Base-by-base conservation (phyloP, 1,284 basidiomycete species). In the Ustilago trichophora region DNA sequence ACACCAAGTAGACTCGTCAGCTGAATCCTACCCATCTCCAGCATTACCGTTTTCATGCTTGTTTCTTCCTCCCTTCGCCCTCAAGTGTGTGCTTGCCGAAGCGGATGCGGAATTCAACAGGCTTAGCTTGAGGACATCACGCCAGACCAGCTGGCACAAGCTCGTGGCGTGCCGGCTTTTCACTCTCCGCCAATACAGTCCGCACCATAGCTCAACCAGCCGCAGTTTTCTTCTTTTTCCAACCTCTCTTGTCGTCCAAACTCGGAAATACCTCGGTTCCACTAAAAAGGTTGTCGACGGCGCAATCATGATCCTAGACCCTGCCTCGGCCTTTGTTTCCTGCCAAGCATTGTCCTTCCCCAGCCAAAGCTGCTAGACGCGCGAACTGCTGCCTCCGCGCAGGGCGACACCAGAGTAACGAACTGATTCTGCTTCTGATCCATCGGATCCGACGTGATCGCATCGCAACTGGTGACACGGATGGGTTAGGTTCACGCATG, bases 221-320 rank as follows among this genome's bases (percentile, higher is more conserved):
- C 6, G 16, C 37, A 7, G 37, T 40, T 40, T 26, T 25, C 33
- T 16, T 34, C n/a, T 34, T 9, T 34, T n/a, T 10, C 40, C 18
- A 29, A 29, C 26, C 29, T 37, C 18, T 6, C 36, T 45, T 33
- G 1, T 16, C 19, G 19, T 18, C 6, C 9, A 15, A 50, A 50
- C 48, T 50, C 48, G 21, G 48, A 40, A 22, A 6, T 36, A 48
- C 13, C 47, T 49, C 47, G 47, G 21, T 49, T 49, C 47, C 47
- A 40, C 37, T 40, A 8, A 24, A 49, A 33, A 25, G 47, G 29
- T 2, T 16, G 4, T 38, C 19, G 24, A 25, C 12, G 12, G 40
- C 19, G 46, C 47, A 40, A n/a, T n/a, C n/a, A 10, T 29, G 10
- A n/a, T 22, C n/a, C 24, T 31, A 21, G 31, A 48, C 34, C 34